phyloP scores from a whole-genome alignment of 1,284 basidiomycete genomes.

The Melampsora abietis-canadensis region DNA sequence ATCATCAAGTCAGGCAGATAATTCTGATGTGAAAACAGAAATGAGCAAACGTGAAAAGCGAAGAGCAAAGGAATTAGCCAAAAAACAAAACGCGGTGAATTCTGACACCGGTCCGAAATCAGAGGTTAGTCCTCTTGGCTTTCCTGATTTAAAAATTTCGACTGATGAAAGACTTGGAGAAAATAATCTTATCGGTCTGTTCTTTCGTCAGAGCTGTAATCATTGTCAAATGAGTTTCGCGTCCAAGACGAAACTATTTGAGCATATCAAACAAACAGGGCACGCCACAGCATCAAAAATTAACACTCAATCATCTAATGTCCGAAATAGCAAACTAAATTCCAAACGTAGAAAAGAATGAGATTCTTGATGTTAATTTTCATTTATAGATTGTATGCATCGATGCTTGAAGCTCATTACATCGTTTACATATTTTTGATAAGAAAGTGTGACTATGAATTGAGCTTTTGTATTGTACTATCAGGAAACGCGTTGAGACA shows the following conservation, averaged over 20 bases:
- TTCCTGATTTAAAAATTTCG: not conserved
- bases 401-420: no score
- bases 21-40: slow-evolving; percentile 51
- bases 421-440: no score
- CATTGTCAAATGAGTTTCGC: slow-evolving; percentile 66
- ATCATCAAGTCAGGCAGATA: slow-evolving; percentile 12
- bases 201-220: slow-evolving; percentile 62
- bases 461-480: no score
- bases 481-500: no score
- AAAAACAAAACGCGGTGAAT: slow-evolving; percentile 60
- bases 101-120: slow-evolving; percentile 46
- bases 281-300: slow-evolving; percentile 63
- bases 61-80: slow-evolving; percentile 71
- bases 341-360: no score
- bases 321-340: no score
- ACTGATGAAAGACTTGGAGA: not conserved
- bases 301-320: not conserved
- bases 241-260: slow-evolving; percentile 74
- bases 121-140: slow-evolving; percentile 29
- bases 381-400: no score
- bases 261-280: slow-evolving; percentile 68
- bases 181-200: not conserved
- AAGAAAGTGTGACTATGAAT: no score
- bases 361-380: no score
- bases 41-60: slow-evolving; percentile 77